phyloP scores from a whole-genome alignment of 2,329 filamentous ascomycete species.

The Apiospora kogelbergensis region DNA sequence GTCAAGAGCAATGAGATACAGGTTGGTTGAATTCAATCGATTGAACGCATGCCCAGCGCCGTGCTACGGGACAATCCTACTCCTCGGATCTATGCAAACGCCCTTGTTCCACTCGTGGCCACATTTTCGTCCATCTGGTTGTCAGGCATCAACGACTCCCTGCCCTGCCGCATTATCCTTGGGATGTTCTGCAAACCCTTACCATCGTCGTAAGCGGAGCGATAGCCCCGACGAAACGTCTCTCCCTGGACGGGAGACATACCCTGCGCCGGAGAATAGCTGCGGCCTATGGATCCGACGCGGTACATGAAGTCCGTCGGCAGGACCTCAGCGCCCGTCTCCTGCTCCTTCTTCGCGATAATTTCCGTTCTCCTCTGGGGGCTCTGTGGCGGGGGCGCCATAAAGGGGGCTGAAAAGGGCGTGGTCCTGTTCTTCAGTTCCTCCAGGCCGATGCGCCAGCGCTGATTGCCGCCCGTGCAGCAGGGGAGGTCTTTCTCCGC shows the following conservation, averaged over 20 bases:
- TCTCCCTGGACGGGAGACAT: not conserved
- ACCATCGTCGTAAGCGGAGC: not conserved
- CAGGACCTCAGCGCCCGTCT: not conserved
- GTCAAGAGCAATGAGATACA: not conserved
- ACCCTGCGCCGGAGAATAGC: not conserved
- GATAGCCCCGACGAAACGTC: not conserved
- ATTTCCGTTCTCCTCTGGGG: not conserved
- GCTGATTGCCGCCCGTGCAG: slow-evolving; percentile 17
- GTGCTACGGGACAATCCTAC: not conserved
- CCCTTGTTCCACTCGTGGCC: not conserved
- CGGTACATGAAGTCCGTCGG: not conserved
- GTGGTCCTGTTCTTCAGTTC: not conserved
- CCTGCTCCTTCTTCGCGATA: not conserved
- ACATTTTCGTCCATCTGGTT: not conserved
- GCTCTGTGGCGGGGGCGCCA: not conserved
- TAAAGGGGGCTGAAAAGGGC: not conserved
- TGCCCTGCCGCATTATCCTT: not conserved
- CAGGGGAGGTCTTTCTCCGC: slow-evolving; percentile 19
- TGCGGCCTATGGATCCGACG: not conserved
- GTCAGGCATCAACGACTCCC: not conserved
- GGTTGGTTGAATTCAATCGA: not conserved
- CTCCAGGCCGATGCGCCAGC: slow-evolving; percentile 17
- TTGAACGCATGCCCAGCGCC: not conserved
- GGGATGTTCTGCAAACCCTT: not conserved
- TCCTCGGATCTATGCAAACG: not conserved